Evolutionary conservation across 2,329 filamentous ascomycete genomes (phyloP).

Genomic region (Achaetomium macrosporum): DNA sequence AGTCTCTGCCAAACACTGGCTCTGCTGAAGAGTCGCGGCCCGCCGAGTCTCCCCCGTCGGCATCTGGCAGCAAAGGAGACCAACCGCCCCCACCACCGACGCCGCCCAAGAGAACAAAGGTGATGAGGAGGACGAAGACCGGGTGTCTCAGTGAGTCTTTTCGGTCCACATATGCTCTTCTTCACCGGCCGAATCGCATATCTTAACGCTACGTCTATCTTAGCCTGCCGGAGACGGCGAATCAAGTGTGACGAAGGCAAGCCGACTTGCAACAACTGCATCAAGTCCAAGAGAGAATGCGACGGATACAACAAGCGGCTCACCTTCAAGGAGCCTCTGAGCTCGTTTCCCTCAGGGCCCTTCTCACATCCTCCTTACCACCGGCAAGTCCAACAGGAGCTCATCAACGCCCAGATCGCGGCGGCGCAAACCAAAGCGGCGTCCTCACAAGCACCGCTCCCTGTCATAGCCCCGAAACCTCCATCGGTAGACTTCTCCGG

Average conservation of each 20-base stretch:
- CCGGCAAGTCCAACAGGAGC: conserved; percentile 39
- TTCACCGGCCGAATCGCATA: not conserved
- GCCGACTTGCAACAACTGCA: conserved; percentile 75
- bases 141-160: conserved; percentile 72
- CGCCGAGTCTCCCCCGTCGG: conserved; percentile 24
- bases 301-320: conserved; percentile 80
- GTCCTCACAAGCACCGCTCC: conserved; percentile 35
- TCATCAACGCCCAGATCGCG: conserved; percentile 40
- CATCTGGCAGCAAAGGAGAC: conserved; percentile 32
- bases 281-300: conserved; percentile 77
- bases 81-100: conserved; percentile 13
- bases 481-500: conserved; percentile 33
- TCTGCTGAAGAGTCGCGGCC: not conserved
- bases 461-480: conserved; percentile 49
- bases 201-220: conserved; percentile 21
- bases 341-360: conserved; percentile 49
- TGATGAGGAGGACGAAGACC: conserved; percentile 77
- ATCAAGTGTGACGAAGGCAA: conserved; percentile 96
- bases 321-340: conserved; percentile 69
- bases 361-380: conserved; percentile 42
- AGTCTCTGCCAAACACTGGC: not conserved
- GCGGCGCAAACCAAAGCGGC: conserved; percentile 35
- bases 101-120: conserved; percentile 42
- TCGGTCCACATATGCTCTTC: conserved; percentile 17
- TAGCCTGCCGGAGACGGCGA: conserved; percentile 84